Conservation (phyloP, 768 basidiomycete species). For the Leucocoprinus birnbaumii region DNA sequence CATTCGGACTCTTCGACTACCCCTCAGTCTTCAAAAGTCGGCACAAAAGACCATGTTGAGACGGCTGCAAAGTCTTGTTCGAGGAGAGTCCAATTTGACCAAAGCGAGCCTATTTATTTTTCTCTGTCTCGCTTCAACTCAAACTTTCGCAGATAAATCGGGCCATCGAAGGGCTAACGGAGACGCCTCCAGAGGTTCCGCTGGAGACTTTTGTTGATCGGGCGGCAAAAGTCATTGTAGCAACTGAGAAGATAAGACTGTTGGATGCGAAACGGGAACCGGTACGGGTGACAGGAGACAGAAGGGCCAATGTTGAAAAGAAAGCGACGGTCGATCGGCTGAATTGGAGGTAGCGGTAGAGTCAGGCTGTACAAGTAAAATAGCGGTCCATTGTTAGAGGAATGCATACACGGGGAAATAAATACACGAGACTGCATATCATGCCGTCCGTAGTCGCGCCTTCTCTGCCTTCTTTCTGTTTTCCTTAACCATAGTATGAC, state of each 20-base stretch:
- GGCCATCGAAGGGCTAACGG: slow-evolving; percentile 48
- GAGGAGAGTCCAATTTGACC: slow-evolving; percentile 43
- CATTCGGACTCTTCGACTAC: slow-evolving; percentile 50
- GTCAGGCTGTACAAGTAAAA: slow-evolving; percentile 6
- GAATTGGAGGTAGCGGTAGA: slow-evolving; percentile 2
- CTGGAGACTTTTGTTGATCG: slow-evolving; percentile 52
- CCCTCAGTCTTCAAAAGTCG: slow-evolving; percentile 52
- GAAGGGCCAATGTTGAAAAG: slow-evolving; percentile 10
- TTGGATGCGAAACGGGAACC: slow-evolving; percentile 36
- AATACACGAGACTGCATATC: slow-evolving; percentile 17
- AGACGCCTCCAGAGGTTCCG: slow-evolving; percentile 44
- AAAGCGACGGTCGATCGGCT: slow-evolving; percentile 8
- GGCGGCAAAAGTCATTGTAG: slow-evolving; percentile 58
- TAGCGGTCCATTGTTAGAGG: slow-evolving; percentile 6
- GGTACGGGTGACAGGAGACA: not conserved
- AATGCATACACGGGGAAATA: not conserved
- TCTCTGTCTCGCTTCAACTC: not conserved
- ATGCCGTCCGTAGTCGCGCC: slow-evolving; percentile 60
- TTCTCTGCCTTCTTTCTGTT: slow-evolving; percentile 65
- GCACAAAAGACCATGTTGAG: slow-evolving; percentile 47
- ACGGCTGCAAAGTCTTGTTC: slow-evolving; percentile 42
- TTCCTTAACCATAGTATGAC: slow-evolving; percentile 71
- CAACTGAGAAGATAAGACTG: slow-evolving; percentile 66
- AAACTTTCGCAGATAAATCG: slow-evolving; percentile 43
- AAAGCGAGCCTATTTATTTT: slow-evolving; percentile 39